Evolutionary conservation across 2,329 filamentous ascomycete genomes (phyloP), one percentile per base, ranked within the genome.

Genomic region (Paecilomyces niveus): DNA sequence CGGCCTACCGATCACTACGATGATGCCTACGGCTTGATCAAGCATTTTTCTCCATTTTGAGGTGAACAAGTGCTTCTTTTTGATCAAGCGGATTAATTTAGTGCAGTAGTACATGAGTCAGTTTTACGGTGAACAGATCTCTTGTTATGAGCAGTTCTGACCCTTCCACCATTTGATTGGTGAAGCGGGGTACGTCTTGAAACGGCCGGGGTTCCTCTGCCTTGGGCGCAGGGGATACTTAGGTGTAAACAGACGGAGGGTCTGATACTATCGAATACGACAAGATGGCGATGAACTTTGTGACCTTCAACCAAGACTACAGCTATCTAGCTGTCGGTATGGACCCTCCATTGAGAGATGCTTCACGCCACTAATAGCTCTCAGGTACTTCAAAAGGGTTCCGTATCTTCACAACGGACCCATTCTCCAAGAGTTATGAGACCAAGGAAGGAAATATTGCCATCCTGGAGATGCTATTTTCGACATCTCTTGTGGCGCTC

Each of bases 231-330:
- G 35, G 35, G 53, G 15, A 31, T 29, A 54, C 51, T 55, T 31
- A 18, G 54, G 29, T 56, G 21, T 56, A 51, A 51, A 49, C 29
- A 33, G 18, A 32, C 4, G 24, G 18, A 13, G 18, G 55, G 54
- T 50, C 45, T 32, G 32, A 10, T 51, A 35, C 13, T 21, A 11
- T 39, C 29, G 32, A 54, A 15, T 60, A 49, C 49, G 61, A 61
- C 63, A 82, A 72, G 61, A 90, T 90, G 87, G 78, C 86, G 54
- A 91, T 97, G 80, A 99, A 99, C 77, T 99, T 96, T 78, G 91
- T 99, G 69, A 97, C 93, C 50, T 99, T 97, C 78, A 99, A 99
- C 77, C 94, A 99, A 81, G 94, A 99, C 81, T 92, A 96, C 80
- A 96, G 90, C 83, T 93, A 93, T 76, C 83, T 99, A 64, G 93